Evolutionary conservation across 805 yeast species (phyloP), one percentile per base, ranked within the genome.

Genomic region (Kodamaea restingae): DNA sequence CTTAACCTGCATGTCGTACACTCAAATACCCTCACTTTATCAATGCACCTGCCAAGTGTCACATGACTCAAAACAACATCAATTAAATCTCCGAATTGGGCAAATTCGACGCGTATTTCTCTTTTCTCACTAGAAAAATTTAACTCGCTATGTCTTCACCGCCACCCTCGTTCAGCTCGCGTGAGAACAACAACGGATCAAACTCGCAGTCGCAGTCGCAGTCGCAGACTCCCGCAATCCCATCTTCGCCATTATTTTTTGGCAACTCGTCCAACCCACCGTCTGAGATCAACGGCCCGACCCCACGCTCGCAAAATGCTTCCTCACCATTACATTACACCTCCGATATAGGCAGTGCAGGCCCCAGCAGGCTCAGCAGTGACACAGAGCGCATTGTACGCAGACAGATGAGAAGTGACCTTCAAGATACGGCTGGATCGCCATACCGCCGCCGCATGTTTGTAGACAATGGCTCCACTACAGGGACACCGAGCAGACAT

Each of bases 401-500:
- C 43, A 70, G 83, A 37, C 71, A 71, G 41, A 68, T 78, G 40
- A 76, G 96, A 64, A 88, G 93, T 49, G 96, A 88, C 56, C 70
- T 88, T 37, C 82, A 82, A 55, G 95, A 85, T 39, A 54, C 67
- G 40, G 61, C 76, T n/a, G 75, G 87, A 0, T 80, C 95, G 2
- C 88, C 93, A 22, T 69, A 71, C 55, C 63, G 78, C 43, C 66
- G 88, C 54, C 68, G 88, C 48, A 69, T 78, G 42, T 77, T 81
- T 40, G 74, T 75, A 29, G 78, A 75, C 34, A n/a, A 27, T 11
- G 15, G 37, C 11, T 17, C 32, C 14, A 10, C 7, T 7, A 28
- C 21, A 9, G 21, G 32, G 7, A 35, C 46, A 2, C 38, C 43
- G 12, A 32, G 42, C 24, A 18, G 33, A 8, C 29, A 25, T 27